Base-by-base conservation (phyloP, 805 yeast species). In the Groenewaldozyma tartarivorans region DNA sequence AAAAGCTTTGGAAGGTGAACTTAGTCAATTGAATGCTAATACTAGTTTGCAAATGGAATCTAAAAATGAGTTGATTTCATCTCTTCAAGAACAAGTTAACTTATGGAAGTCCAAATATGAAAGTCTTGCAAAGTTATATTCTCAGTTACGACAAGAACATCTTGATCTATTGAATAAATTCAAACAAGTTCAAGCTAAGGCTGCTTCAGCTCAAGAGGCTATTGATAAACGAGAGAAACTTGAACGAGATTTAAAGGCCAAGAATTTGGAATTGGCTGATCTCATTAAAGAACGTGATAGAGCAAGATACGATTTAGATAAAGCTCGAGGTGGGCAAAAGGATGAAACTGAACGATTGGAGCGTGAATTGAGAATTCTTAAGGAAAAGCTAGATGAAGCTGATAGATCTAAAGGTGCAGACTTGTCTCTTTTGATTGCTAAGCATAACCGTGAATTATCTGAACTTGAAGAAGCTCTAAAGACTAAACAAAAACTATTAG, bases 141-240 rank as follows among this genome's bases (percentile, higher is more conserved):
- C 94, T 1, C 95, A 87, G 62, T 68, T 88, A 51, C 80, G 96
- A 56, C 94, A 84, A 61, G 96, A 88, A 61, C 96, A 88, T 57
- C 69, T 88, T 54, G 81, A 79, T 47, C 63, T 87, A 42, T 69
- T 88, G 55, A 70, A 81, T 39, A 81, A 80, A 55, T 80, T 80
- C 56, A 87, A 88, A 57, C 79, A 81, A 51, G 70, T 80, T 36
- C 94, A 86, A 62, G 83, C 85, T 50, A 84, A 83, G 61, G 94
- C 92, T 2, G 81, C 87, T 11, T 72, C 79, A 33, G 96, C 96
- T 7, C 95, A 86, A 57, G 96, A 87, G 62, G 82, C 95, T 0
- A 74, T 87, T 47, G 81, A 81, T 48, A 81, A 78, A 60, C 77
- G 87, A 49, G 95, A 87, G 54, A 76, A 75, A 55, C 63, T 82